Evolutionary conservation across 768 basidiomycete species (phyloP).

Genomic region (Clavulina sp.): DNA sequence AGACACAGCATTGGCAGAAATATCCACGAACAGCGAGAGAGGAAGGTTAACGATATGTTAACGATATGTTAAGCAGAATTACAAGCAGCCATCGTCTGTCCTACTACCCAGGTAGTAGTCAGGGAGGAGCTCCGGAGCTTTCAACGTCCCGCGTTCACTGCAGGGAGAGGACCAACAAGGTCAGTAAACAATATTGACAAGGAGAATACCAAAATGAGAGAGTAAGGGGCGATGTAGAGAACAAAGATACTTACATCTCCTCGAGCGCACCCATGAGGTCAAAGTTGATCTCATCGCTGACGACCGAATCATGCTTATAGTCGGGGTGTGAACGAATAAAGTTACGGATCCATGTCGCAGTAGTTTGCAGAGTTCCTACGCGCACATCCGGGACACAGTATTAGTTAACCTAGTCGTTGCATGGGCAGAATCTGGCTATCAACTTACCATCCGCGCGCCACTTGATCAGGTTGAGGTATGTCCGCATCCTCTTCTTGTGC

Average conservation of each 20-base stretch:
- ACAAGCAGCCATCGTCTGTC: constrained; percentile 3
- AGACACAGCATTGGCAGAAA: no score
- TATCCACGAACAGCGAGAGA: no score
- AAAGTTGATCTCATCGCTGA: constrained; percentile 82
- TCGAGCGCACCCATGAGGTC: constrained; percentile 81
- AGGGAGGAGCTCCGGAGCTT: constrained; percentile 7
- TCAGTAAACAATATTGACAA: not conserved
- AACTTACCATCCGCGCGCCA: constrained; percentile 59
- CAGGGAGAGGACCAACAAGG: not conserved
- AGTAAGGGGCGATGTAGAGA: no score
- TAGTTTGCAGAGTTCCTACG: constrained; percentile 60
- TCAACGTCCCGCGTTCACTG: constrained; percentile 7
- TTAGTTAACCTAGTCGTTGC: not conserved
- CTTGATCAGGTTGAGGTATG: constrained; percentile 67
- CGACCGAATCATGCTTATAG: constrained; percentile 89
- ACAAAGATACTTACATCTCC: constrained; percentile 64
- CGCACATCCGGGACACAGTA: constrained; percentile 3
- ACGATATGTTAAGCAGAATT: not conserved
- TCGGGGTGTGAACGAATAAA: constrained; percentile 80
- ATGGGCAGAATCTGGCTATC: not conserved
- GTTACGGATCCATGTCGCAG: constrained; percentile 84
- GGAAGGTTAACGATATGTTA: not conserved
- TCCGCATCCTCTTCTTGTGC: constrained; percentile 43
- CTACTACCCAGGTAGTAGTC: constrained; percentile 6
- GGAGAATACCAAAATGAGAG: not conserved